Evolutionary conservation across 2,329 filamentous ascomycete species (phyloP).

Genomic region (Calonectria montana): DNA sequence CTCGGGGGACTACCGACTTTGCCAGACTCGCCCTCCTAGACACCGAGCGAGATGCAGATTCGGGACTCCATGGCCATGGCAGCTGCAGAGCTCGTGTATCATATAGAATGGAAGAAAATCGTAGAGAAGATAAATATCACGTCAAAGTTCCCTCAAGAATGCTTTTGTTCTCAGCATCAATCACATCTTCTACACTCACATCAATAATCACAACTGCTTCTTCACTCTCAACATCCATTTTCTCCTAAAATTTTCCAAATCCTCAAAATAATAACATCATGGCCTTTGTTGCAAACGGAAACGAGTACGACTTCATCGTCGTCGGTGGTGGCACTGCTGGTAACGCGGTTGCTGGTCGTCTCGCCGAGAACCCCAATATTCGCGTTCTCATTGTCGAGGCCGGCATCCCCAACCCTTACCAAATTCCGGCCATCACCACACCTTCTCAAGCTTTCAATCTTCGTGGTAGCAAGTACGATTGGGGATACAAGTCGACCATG

Average conservation of each 20-base stretch:
- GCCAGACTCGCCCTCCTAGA: not conserved
- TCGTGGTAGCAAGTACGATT: conserved; percentile 67
- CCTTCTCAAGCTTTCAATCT: conserved; percentile 65
- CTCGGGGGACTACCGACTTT: not conserved
- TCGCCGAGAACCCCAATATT: conserved; percentile 51
- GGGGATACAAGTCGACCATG: conserved; percentile 71
- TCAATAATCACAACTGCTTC: not conserved
- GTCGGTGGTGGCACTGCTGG: conserved; percentile 47
- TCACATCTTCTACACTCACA: not conserved
- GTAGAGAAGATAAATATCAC: conserved; percentile 2
- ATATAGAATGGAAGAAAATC: not conserved
- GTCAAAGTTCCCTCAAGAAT: not conserved
- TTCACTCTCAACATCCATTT: not conserved
- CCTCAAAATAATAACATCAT: not conserved
- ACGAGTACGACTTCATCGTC: conserved; percentile 24
- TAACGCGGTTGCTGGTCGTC: conserved; percentile 48
- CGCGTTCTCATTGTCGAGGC: conserved; percentile 60
- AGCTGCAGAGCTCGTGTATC: not conserved
- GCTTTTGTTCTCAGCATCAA: conserved; percentile 1
- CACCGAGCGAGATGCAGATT: not conserved
- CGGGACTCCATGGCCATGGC: not conserved
- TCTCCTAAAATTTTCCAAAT: not conserved
- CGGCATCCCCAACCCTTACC: conserved; percentile 59
- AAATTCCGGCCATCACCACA: conserved; percentile 63
- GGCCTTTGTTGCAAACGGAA: conserved; percentile 9